phyloP scores from a whole-genome alignment of 345 rosid genomes.

The Eucalyptus victrix region DNA sequence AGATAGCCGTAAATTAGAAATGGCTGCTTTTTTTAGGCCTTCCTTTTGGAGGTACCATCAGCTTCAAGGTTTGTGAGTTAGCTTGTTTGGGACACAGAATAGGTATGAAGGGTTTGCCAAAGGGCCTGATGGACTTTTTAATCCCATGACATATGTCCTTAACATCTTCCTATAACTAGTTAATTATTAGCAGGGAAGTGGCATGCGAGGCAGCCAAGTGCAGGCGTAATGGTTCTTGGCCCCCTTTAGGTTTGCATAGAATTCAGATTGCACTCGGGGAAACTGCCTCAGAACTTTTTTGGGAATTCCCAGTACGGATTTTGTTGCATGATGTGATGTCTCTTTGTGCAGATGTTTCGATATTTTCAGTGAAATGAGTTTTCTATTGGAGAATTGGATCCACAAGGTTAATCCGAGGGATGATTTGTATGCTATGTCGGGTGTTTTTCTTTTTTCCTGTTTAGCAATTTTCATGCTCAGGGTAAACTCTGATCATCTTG shows the following conservation, averaged over 20 bases:
- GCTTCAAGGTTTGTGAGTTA: neutral
- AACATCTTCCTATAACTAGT: neutral
- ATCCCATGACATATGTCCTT: neutral
- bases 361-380: neutral
- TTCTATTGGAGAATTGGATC: neutral
- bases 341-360: neutral
- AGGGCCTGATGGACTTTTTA: neutral
- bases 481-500: neutral
- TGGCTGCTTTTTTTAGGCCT: neutral
- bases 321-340: neutral
- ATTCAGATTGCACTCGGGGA: neutral
- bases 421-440: neutral
- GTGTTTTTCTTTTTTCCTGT: neutral
- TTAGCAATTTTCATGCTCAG: neutral
- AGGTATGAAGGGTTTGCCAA: neutral
- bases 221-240: too few species aligned
- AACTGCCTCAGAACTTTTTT: neutral
- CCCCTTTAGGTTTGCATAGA: neutral
- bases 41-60: neutral
- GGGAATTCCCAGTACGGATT: neutral
- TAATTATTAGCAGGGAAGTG: neutral
- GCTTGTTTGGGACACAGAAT: neutral
- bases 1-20: neutral
- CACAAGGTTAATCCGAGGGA: neutral
- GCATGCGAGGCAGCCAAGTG: neutral